These are phyloP conservation scores for Hypericum perforatum DNA, from an alignment of 345 rosid genomes.

Conservation along the genomic window DNA sequence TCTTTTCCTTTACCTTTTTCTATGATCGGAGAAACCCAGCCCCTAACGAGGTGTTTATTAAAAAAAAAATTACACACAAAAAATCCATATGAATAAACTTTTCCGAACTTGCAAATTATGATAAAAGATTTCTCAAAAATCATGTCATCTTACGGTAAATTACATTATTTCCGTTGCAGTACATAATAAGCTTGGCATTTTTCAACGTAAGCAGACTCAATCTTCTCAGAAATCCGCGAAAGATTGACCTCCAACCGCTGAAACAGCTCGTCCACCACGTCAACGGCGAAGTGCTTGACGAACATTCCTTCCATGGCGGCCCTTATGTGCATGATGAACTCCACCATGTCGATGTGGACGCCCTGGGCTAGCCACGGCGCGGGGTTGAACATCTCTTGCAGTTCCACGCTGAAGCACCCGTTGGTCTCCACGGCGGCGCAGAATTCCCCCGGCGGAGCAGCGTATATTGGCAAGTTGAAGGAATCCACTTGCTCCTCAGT, in stretches of 20 bases:
- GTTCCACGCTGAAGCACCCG: slow-evolving; percentile 30
- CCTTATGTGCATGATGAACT: slow-evolving; percentile 30
- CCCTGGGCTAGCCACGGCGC: slow-evolving; percentile 27
- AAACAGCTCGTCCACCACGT: slow-evolving; percentile 25
- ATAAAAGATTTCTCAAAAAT: not conserved
- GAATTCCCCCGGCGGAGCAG: slow-evolving; percentile 39
- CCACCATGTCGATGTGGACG: slow-evolving; percentile 22
- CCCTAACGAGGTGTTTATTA: too few species aligned
- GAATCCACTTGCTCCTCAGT: slow-evolving; percentile 30
- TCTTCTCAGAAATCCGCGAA: slow-evolving; percentile 17
- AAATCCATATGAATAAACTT: too few species aligned
- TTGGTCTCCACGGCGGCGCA: slow-evolving; percentile 19
- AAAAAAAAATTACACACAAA: too few species aligned
- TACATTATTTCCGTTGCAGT: slow-evolving; percentile 7
- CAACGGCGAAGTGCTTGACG: slow-evolving; percentile 16
- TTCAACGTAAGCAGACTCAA: slow-evolving; percentile 30
- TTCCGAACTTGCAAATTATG: too few species aligned
- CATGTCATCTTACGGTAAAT: not conserved
- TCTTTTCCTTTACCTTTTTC: too few species aligned
- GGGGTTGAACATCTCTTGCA: slow-evolving; percentile 31
- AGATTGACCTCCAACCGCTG: slow-evolving; percentile 19
- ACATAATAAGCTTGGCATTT: slow-evolving; percentile 21
- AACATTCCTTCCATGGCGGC: slow-evolving; percentile 49
- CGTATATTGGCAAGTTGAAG: slow-evolving; percentile 45
- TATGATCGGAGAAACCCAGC: too few species aligned